phyloP scores from a whole-genome alignment of 306 rosid species.

The Sicyos baderoa region DNA sequence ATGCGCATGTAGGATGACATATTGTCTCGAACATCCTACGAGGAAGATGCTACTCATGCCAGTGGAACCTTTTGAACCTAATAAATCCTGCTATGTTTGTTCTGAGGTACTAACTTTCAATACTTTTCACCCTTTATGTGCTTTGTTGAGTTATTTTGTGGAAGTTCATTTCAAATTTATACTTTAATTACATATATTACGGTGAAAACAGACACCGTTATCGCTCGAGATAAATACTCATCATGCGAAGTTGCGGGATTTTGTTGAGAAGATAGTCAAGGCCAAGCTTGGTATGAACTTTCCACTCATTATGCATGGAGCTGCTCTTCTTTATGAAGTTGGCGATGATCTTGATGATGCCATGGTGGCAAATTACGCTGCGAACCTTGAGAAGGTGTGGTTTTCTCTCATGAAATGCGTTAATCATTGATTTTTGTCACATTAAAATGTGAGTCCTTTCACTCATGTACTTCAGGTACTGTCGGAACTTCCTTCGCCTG shows the following conservation, averaged over 20 bases:
- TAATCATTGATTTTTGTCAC: background rate
- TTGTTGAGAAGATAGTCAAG: conserved; percentile 78
- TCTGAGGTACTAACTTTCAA: conserved; percentile 55
- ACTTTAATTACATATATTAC: conserved; percentile 7
- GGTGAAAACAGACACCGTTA: conserved; percentile 64
- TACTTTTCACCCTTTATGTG: background rate
- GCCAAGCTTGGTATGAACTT: conserved; percentile 83
- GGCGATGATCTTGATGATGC: conserved; percentile 85
- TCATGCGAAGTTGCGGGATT: conserved; percentile 66
- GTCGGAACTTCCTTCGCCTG: conserved; percentile 75
- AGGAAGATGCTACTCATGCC: conserved; percentile 91
- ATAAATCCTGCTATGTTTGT: conserved; percentile 90
- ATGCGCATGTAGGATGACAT: conserved; percentile 60
- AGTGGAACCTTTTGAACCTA: conserved; percentile 91
- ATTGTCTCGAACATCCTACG: conserved; percentile 86
- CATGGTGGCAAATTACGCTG: conserved; percentile 63
- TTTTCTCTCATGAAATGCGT: conserved; percentile 18
- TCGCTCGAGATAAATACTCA: conserved; percentile 75
- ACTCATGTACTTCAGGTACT: conserved; percentile 44
- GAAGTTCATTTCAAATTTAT: conserved; percentile 13
- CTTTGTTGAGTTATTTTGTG: background rate
- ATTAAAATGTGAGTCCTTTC: background rate
- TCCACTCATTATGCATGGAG: conserved; percentile 72
- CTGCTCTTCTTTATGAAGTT: conserved; percentile 76
- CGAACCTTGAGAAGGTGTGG: conserved; percentile 82